A percentile compares a stretch with the other conserved stretches of the same genome.
These are phyloP conservation scores for Phytophthora pluvialis DNA, from an alignment of 352 stramenopile genomes.

Conservation along the genomic window DNA sequence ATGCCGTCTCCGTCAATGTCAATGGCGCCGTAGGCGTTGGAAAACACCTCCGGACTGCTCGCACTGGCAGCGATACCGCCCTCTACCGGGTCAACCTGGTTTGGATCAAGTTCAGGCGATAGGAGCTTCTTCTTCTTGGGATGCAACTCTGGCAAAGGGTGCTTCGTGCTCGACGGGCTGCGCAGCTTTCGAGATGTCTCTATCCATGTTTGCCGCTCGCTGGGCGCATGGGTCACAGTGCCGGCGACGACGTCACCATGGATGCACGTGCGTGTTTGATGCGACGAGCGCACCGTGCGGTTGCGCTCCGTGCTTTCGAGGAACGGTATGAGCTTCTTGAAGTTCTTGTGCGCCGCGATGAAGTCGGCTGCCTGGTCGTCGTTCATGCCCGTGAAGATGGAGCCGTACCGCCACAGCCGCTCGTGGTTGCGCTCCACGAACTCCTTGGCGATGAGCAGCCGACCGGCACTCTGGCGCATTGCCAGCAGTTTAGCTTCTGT, in stretches of 20 bases:
- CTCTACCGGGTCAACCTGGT: conserved; percentile 6
- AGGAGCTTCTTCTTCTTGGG: conserved; percentile 42
- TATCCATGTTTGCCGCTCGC: conserved; percentile 54
- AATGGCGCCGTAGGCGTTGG: conserved; percentile 61
- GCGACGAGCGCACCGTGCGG: conserved; percentile 62
- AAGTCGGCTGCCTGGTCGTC: conserved; percentile 65
- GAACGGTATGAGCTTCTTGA: conserved; percentile 67
- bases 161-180: conserved; percentile 46
- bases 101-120: conserved; percentile 13
- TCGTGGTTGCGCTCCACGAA: conserved; percentile 75
- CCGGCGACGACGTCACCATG: conserved; percentile 14
- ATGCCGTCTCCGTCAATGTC: conserved; percentile 69
- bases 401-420: conserved; percentile 67
- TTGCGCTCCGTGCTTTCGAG: conserved; percentile 68
- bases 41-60: conserved; percentile 25
- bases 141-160: conserved; percentile 55
- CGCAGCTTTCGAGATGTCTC: conserved; percentile 67
- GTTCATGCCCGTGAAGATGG: conserved; percentile 68
- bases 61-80: conserved; percentile 1
- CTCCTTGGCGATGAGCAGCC: conserved; percentile 69
- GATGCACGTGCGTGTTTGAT: conserved; percentile 50
- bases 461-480: conserved; percentile 60
- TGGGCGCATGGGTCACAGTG: background rate
- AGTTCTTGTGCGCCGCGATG: conserved; percentile 71
- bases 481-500: conserved; percentile 47